Percentiles rank a stretch among this genome's conserved stretches.
Conservation (phyloP, 2,329 filamentous ascomycete species). For the Sporothrix pseudoabietina region DNA sequence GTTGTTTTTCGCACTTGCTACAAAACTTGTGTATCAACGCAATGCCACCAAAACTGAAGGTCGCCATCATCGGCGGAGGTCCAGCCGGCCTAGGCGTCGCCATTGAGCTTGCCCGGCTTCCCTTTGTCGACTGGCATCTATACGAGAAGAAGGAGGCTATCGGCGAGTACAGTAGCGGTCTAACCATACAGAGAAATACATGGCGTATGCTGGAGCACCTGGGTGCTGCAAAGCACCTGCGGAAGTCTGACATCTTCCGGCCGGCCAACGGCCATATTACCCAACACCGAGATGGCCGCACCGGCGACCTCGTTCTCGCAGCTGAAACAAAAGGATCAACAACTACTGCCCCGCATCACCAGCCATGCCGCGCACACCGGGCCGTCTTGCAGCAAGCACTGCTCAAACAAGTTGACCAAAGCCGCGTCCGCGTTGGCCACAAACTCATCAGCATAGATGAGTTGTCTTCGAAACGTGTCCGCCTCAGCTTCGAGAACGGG, state of each 20-base stretch:
- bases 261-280: conserved; percentile 36
- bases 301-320: conserved; percentile 38
- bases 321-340: conserved; percentile 30
- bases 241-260: conserved; percentile 39
- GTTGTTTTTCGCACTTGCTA: neutral
- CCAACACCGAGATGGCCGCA: conserved; percentile 39
- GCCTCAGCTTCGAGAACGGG: conserved; percentile 51
- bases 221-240: conserved; percentile 40
- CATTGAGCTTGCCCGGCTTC: conserved; percentile 40
- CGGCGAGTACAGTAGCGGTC: conserved; percentile 44
- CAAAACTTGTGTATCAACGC: neutral
- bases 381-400: conserved; percentile 52
- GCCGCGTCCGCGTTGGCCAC: conserved; percentile 49
- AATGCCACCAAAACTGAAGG: conserved; percentile 17
- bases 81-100: conserved; percentile 36
- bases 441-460: conserved; percentile 47
- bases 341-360: conserved; percentile 34
- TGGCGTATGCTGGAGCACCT: conserved; percentile 42
- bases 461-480: conserved; percentile 44
- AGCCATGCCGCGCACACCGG: conserved; percentile 39
- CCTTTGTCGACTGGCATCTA: conserved; percentile 41
- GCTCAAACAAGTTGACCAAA: conserved; percentile 48
- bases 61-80: conserved; percentile 30
- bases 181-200: conserved; percentile 42
- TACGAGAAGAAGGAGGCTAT: conserved; percentile 45